phyloP scores from a whole-genome alignment of 169 alveolate genomes.

The Cryptosporidium parvum region DNA sequence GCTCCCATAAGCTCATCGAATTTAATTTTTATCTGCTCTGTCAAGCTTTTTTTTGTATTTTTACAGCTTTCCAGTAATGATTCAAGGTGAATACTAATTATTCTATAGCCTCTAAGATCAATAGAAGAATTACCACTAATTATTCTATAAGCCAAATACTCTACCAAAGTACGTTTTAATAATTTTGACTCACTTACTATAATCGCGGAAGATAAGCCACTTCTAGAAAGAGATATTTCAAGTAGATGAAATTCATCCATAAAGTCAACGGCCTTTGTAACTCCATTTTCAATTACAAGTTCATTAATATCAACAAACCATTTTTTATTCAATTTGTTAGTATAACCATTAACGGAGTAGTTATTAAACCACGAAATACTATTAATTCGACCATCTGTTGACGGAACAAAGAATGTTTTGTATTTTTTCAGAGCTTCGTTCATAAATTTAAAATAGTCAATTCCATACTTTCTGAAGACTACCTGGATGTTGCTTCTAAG shows the following conservation, averaged over 20 bases:
- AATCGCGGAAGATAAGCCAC: constrained; percentile 27
- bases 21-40: neutral
- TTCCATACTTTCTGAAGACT: neutral
- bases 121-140: constrained; percentile 2
- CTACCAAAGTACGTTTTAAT: constrained; percentile 4
- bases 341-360: neutral
- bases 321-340: neutral
- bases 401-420: neutral
- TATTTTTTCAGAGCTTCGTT: neutral
- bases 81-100: neutral
- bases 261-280: neutral
- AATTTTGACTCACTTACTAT: constrained; percentile 14
- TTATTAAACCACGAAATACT: neutral
- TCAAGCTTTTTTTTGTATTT: neutral
- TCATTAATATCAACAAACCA: constrained; percentile 19
- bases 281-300: neutral
- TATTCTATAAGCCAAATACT: constrained; percentile 14
- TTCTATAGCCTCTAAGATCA: constrained; percentile 25
- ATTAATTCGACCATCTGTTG: neutral
- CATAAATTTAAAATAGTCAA: neutral
- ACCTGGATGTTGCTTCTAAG: neutral
- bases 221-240: constrained; percentile 28
- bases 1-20: neutral
- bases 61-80: neutral
- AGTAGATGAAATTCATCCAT: constrained; percentile 18